A percentile compares a stretch with the other conserved stretches of the same genome.
Evolutionary conservation across 176 grass and related monocot species (phyloP).

Genomic region (Saccharum spontaneum): DNA sequence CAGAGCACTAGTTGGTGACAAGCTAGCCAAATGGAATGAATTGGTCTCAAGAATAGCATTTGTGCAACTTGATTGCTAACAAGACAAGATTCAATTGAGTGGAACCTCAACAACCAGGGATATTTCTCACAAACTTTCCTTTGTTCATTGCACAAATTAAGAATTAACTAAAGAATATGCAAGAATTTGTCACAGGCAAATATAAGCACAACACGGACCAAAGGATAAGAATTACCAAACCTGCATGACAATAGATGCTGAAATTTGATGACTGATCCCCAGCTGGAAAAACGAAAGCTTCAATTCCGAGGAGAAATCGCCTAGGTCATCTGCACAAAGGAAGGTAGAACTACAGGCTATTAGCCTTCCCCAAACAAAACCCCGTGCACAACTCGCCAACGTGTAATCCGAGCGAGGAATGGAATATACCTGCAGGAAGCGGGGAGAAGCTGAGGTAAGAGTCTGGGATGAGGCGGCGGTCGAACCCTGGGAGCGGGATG

Average conservation of each 20-base stretch:
- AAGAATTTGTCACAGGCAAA: not conserved
- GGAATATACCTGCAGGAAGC: constrained; percentile 65
- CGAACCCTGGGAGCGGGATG: constrained; percentile 83
- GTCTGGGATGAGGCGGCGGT: constrained; percentile 86
- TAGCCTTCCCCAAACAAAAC: not conserved
- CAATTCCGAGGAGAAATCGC: constrained; percentile 75
- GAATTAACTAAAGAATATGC: not conserved
- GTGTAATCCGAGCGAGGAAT: not conserved
- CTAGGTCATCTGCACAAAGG: constrained; percentile 66
- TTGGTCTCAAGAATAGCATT: not conserved
- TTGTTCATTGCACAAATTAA: not conserved
- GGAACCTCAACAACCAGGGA: too few relatives aligned
- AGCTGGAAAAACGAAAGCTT: constrained; percentile 98
- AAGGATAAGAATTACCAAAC: constrained; percentile 39
- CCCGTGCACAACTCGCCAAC: not conserved
- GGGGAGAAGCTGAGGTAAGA: constrained; percentile 86
- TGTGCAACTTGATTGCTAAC: not conserved
- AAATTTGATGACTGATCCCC: constrained; percentile 94
- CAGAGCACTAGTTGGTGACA: not conserved
- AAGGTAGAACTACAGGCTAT: constrained; percentile 6
- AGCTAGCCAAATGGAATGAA: not conserved
- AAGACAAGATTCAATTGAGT: too few relatives aligned
- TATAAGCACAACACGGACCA: not conserved
- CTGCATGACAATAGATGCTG: constrained; percentile 95
- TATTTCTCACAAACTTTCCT: not conserved